These are phyloP conservation scores for Scedosporium dehoogii DNA, from an alignment of 2,329 filamentous ascomycete species.

Conservation along the genomic window DNA sequence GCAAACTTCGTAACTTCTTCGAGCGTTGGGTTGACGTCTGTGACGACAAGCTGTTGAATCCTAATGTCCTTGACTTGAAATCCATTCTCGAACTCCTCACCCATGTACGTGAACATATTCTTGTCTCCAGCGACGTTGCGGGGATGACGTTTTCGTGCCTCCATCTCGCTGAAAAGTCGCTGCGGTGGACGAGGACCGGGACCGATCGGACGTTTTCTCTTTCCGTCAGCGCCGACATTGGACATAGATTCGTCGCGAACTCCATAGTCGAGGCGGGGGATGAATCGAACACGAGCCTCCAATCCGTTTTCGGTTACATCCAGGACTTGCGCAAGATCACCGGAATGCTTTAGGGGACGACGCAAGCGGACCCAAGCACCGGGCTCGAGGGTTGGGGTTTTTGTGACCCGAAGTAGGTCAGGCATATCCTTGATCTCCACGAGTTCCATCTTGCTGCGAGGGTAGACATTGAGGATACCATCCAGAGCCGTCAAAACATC, in stretches of 20 bases:
- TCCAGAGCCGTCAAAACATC: constrained; percentile 79
- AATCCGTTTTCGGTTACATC: constrained; percentile 90
- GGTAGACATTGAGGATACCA: constrained; percentile 81
- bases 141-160: constrained; percentile 81
- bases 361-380: constrained; percentile 89
- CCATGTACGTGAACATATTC: constrained; percentile 75
- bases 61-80: constrained; percentile 93
- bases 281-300: constrained; percentile 75
- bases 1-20: constrained; percentile 96
- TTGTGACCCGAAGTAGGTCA: constrained; percentile 81
- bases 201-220: constrained; percentile 65
- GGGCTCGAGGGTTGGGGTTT: constrained; percentile 73
- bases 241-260: constrained; percentile 61
- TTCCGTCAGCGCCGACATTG: constrained; percentile 45
- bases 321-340: constrained; percentile 84
- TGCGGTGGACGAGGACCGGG: constrained; percentile 68
- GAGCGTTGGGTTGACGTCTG: constrained; percentile 83
- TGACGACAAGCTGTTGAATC: constrained; percentile 73
- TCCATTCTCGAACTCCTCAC: constrained; percentile 84
- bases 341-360: constrained; percentile 69
- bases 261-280: constrained; percentile 88
- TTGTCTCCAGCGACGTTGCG: constrained; percentile 54
- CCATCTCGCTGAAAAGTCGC: constrained; percentile 82
- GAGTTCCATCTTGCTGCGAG: constrained; percentile 73
- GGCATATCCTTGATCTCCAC: constrained; percentile 97